phyloP scores from a whole-genome alignment of 257 asterid species.

The Solanum medicagineum region DNA sequence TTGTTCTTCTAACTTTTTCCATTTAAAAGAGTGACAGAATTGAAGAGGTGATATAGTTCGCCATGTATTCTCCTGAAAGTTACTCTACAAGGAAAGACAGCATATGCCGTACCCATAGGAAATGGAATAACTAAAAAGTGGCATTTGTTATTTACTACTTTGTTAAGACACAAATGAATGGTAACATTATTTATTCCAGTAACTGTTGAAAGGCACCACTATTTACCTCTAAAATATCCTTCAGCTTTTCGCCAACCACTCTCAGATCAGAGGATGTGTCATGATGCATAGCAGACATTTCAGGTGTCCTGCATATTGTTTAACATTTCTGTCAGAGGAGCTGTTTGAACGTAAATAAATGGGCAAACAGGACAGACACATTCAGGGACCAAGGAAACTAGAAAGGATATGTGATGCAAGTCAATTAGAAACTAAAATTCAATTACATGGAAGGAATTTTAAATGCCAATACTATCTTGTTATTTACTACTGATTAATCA shows the following conservation, averaged over 20 bases:
- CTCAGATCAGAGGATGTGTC: constrained; percentile 64
- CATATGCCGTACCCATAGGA: not conserved
- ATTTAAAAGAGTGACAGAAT: not conserved
- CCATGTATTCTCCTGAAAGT: not conserved
- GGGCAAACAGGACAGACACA: not conserved
- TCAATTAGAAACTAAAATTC: not conserved
- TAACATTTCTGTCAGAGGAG: not conserved
- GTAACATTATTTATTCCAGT: not conserved
- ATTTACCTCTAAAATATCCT: constrained; percentile 53
- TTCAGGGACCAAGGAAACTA: not conserved
- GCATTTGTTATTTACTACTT: not conserved
- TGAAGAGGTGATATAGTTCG: not conserved
- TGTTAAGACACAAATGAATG: not conserved
- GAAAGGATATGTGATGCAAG: not conserved
- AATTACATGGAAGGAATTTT: not conserved
- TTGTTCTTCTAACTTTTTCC: not conserved
- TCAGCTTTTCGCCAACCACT: constrained; percentile 52
- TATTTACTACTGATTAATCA: not conserved
- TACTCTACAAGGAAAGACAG: not conserved
- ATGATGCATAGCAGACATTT: constrained; percentile 89
- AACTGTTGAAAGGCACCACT: not conserved
- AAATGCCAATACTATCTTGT: not conserved
- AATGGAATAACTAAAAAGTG: not conserved
- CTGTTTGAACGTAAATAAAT: not conserved
- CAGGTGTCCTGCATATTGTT: constrained; percentile 63